These are phyloP conservation scores for Penicillium crustosum DNA, from an alignment of 2,329 filamentous ascomycete species.

Conservation along the genomic window DNA sequence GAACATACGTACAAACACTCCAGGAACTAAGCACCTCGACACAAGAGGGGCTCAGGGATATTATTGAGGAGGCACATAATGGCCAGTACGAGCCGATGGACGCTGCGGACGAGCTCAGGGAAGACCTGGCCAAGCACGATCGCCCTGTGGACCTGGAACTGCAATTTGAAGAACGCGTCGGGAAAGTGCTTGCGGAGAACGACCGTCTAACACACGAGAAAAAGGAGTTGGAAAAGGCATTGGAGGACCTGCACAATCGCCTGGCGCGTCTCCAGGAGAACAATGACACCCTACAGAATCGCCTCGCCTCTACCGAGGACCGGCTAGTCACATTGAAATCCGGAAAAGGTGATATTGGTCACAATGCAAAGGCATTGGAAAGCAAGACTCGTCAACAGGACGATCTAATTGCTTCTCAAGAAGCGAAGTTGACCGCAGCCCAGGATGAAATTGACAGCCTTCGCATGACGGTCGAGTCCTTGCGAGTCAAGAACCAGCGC, in stretches of 20 bases:
- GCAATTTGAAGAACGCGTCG: constrained; percentile 50
- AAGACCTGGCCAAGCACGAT: constrained; percentile 36
- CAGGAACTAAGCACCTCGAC: constrained; percentile 45
- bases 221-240: constrained; percentile 47
- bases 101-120: constrained; percentile 38
- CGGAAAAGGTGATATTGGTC: constrained; percentile 49
- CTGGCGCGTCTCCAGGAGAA: constrained; percentile 59
- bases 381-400: constrained; percentile 63
- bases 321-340: constrained; percentile 53
- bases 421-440: constrained; percentile 61
- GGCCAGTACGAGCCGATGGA: constrained; percentile 40
- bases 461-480: constrained; percentile 45
- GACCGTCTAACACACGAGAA: constrained; percentile 59
- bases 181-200: constrained; percentile 53
- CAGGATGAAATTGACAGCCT: constrained; percentile 48
- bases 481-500: constrained; percentile 47
- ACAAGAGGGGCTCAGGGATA: constrained; percentile 48
- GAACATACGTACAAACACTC: constrained; percentile 55
- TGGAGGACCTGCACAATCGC: constrained; percentile 57
- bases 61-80: constrained; percentile 49
- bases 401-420: constrained; percentile 68
- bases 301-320: constrained; percentile 49
- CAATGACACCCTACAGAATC: constrained; percentile 47
- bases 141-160: constrained; percentile 46
- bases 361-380: constrained; percentile 45